phyloP scores from a whole-genome alignment of 495 filamentous ascomycete species.

The Aspergillus kassunensis region DNA sequence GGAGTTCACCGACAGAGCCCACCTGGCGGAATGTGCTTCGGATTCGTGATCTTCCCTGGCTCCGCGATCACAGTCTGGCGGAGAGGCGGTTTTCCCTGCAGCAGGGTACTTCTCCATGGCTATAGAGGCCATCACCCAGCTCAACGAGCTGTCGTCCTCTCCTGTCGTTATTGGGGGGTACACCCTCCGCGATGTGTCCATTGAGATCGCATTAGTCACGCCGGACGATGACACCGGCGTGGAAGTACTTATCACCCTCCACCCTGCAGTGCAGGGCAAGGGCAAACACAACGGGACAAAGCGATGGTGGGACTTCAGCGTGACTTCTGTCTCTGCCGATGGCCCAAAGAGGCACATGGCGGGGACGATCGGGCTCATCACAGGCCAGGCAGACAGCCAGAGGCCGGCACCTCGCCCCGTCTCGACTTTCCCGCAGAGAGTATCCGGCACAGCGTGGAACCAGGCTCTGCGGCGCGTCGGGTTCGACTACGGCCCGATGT shows the following conservation, averaged over 20 bases:
- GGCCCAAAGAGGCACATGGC: background rate
- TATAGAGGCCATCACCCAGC: constrained; percentile 24
- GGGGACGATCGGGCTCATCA: background rate
- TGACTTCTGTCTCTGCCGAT: background rate
- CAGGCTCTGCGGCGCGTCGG: constrained; percentile 29
- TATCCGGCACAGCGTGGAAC: constrained; percentile 23
- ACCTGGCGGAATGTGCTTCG: constrained; percentile 20
- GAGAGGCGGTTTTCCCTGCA: constrained; percentile 22
- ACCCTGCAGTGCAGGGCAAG: background rate
- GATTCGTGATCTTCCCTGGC: constrained; percentile 17
- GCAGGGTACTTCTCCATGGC: constrained; percentile 23
- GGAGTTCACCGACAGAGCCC: constrained; percentile 5
- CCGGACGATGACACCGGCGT: background rate
- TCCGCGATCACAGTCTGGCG: constrained; percentile 17
- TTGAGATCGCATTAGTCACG: background rate
- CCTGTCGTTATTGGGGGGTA: background rate
- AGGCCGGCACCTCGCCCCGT: background rate
- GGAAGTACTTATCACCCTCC: background rate
- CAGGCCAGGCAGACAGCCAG: background rate
- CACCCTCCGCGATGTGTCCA: background rate
- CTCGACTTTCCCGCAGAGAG: background rate
- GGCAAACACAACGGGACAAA: background rate
- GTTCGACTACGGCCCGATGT: constrained; percentile 35
- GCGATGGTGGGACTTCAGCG: background rate
- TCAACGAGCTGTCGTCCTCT: constrained; percentile 1